Evolutionary conservation across 2,329 filamentous ascomycete species (phyloP), one percentile per base, ranked within the genome.

Genomic region (Taxawa tesnikishii): DNA sequence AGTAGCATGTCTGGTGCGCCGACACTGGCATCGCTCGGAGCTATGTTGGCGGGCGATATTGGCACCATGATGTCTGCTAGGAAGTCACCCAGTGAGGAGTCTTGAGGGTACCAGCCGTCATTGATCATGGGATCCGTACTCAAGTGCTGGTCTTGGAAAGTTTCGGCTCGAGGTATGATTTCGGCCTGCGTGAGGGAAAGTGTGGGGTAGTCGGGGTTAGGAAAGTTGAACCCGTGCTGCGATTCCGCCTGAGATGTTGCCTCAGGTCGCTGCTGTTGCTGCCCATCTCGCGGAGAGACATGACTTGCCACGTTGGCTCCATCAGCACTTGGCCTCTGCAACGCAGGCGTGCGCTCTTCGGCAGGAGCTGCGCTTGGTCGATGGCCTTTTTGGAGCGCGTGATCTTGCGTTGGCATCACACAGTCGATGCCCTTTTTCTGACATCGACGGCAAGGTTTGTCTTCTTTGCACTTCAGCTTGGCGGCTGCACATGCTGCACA

Each of bases 401-500:
- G n/a, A n/a, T n/a, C n/a, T n/a, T n/a, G n/a, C n/a, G n/a, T n/a
- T n/a, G n/a, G n/a, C n/a, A 19, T 11, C 7, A 31, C 7, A 23
- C 29, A 31, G 17, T 9, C 4, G 4, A 13, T 31, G 8, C 29
- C 29, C n/a, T 31, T 31, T 7, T 31, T 23, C 11, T 13, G 4
- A 31, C 29, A 31, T 31, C 29, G 29, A 23, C 12, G 29, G 17
- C 29, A 31, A 2, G 29, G 29, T 19, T 31, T 31, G 6, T 31
- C 29, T 9, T 31, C 15, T 9, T 31, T 15, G 11, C 29, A 31
- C 8, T 23, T 31, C 11, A 31, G 12, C 29, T 31, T 31, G 4
- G 29, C 29, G 2, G 29, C 29, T 11, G 29, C 15, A 14, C 29
- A 31, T 13, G 29, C 17, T 13, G 29, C 15, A 11, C 29, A 31